Conservation (phyloP, 495 filamentous ascomycete genomes). For the Aspergillus haitiensis region DNA sequence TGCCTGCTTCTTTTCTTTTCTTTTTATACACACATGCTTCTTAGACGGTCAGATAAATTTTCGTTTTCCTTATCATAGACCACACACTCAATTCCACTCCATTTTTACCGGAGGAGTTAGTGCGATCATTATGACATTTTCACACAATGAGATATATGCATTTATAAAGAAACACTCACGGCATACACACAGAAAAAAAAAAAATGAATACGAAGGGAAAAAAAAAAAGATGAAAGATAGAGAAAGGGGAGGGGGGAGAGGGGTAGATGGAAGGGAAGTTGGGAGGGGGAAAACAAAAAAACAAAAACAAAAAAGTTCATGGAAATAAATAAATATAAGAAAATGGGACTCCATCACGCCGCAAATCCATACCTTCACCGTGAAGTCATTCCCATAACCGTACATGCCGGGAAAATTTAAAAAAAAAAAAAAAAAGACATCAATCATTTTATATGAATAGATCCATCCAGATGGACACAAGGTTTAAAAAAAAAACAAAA, state of each 20-base stretch:
- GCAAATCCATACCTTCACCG: conserved; percentile 11
- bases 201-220: conserved; percentile 3
- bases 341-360: conserved; percentile 24
- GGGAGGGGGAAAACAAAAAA: too few relatives aligned
- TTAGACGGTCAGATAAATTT: conserved; percentile 22
- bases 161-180: conserved; percentile 22
- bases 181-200: conserved; percentile 10
- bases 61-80: conserved; percentile 8
- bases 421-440: conserved; percentile 22
- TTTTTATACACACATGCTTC: conserved; percentile 7
- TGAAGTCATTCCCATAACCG: conserved; percentile 23
- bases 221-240: conserved; percentile 6
- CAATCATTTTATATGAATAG: conserved; percentile 16
- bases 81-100: neutral
- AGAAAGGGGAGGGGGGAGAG: conserved; percentile 1
- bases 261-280: too few relatives aligned
- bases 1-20: neutral
- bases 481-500: conserved; percentile 5
- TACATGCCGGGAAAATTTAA: conserved; percentile 25
- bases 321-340: neutral
- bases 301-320: too few relatives aligned
- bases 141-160: conserved; percentile 31
- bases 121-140: conserved; percentile 7
- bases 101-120: conserved; percentile 1
- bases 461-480: conserved; percentile 19